A percentile compares a stretch with the other conserved stretches of the same genome.
Conservation (phyloP, 345 rosid species). For the Sonneratia caseolaris region DNA sequence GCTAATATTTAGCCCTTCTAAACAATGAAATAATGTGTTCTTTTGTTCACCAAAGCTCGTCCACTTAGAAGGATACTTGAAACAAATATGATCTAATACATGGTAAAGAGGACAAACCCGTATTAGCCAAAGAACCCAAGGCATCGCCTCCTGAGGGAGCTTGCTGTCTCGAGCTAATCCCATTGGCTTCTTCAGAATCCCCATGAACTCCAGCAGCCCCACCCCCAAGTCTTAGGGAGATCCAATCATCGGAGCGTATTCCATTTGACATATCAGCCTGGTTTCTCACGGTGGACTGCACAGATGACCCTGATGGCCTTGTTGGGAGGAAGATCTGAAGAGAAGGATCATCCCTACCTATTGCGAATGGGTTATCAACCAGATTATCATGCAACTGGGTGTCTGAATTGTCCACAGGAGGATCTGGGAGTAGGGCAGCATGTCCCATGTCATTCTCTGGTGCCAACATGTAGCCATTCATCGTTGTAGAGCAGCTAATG, state of each 20-base stretch:
- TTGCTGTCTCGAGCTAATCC: conserved; percentile 45
- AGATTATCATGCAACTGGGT: conserved; percentile 48
- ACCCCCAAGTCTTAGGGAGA: conserved; percentile 89
- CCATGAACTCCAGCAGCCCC: conserved; percentile 40
- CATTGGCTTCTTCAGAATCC: conserved; percentile 38
- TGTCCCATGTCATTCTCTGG: conserved; percentile 47
- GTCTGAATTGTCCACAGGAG: conserved; percentile 40
- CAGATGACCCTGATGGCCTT: conserved; percentile 54
- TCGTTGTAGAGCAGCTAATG: conserved; percentile 39
- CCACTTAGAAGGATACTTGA: neutral
- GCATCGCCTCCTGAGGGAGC: conserved; percentile 40
- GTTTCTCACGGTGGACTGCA: conserved; percentile 48
- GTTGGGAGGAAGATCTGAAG: conserved; percentile 92
- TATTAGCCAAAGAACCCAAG: conserved; percentile 49
- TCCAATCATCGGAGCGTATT: conserved; percentile 73
- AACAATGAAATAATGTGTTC: no score
- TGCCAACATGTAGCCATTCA: conserved; percentile 54
- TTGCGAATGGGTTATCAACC: conserved; percentile 77
- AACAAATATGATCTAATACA: neutral
- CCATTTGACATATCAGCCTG: conserved; percentile 67
- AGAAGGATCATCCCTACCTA: conserved; percentile 76
- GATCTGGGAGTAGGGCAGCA: conserved; percentile 34
- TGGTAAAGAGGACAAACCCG: conserved; percentile 55
- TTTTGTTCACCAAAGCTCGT: neutral
- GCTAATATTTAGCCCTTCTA: neutral